A percentile compares a stretch with the other conserved stretches of the same genome.
Conservation (phyloP, 225 moss, liverwort and hornwort genomes). For the Asterella californica region DNA sequence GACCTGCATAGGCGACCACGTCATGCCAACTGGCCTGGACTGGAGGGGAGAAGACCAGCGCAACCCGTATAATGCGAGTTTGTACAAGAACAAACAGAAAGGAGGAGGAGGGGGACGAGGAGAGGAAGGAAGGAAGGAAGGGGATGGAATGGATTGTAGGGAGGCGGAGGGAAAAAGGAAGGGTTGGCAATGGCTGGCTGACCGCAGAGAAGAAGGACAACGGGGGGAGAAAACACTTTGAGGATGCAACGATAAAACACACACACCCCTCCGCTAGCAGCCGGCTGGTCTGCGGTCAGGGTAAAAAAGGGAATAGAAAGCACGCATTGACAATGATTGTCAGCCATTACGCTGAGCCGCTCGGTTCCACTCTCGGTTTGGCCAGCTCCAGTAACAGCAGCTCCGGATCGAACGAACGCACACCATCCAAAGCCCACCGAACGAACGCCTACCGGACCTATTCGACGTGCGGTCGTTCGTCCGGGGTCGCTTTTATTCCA, state of each 20-base stretch:
- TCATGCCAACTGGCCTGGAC: slow-evolving; percentile 3
- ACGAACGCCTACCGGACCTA: neutral
- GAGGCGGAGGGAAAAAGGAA: neutral
- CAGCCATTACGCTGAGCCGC: slow-evolving; percentile 8
- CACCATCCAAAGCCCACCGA: neutral
- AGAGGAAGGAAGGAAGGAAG: neutral
- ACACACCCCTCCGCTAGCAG: neutral
- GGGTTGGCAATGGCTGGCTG: slow-evolving; percentile 12
- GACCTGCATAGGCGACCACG: slow-evolving; percentile 9
- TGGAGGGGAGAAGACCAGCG: slow-evolving; percentile 15
- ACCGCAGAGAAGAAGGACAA: neutral
- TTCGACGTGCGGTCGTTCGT: neutral
- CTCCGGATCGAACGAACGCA: slow-evolving; percentile 2
- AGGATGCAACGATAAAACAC: slow-evolving; percentile 3
- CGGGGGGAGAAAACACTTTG: slow-evolving; percentile 1
- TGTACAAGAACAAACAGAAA: slow-evolving; percentile 17
- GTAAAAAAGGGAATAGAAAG: slow-evolving; percentile 15
- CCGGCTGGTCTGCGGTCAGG: slow-evolving; percentile 14
- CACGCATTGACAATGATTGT: slow-evolving; percentile 21
- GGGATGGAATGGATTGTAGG: neutral
- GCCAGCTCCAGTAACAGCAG: neutral
- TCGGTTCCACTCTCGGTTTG: slow-evolving; percentile 12
- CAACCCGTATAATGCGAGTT: slow-evolving; percentile 9
- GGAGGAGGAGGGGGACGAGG: neutral
- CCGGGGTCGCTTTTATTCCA: neutral